Conservation (phyloP, 768 basidiomycete genomes). For the Tephrocybe rancida region DNA sequence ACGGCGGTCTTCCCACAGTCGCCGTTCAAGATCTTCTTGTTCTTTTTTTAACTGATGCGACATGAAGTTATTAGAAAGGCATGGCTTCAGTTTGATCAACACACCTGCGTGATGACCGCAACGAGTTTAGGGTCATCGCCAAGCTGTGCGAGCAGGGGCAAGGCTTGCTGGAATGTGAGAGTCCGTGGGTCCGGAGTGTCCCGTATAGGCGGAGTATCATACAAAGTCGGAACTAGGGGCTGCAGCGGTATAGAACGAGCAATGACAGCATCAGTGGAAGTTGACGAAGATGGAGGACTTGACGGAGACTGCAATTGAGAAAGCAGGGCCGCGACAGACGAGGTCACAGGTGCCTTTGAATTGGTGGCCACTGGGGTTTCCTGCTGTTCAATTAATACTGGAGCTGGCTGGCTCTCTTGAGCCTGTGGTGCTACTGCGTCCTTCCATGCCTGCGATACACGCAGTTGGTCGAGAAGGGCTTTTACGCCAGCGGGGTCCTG, state of each 20-base stretch:
- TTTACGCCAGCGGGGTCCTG: constrained; percentile 71
- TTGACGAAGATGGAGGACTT: background rate
- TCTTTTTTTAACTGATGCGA: constrained; percentile 63
- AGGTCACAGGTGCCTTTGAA: constrained; percentile 10
- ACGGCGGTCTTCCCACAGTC: constrained; percentile 68
- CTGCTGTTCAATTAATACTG: constrained; percentile 1
- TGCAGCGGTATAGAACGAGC: background rate
- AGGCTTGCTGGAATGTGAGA: constrained; percentile 68
- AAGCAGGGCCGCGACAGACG: constrained; percentile 61
- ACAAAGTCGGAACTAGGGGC: constrained; percentile 4
- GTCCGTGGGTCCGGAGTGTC: constrained; percentile 44
- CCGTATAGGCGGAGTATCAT: background rate
- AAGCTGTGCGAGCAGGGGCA: constrained; percentile 65
- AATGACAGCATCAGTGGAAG: background rate
- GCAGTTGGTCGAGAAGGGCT: constrained; percentile 71
- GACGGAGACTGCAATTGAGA: constrained; percentile 54
- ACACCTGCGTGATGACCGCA: constrained; percentile 52
- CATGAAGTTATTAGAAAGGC: background rate
- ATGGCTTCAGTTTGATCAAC: background rate
- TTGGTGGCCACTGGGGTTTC: background rate
- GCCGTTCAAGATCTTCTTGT: constrained; percentile 69
- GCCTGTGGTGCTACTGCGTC: constrained; percentile 30
- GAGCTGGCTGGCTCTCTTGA: constrained; percentile 7
- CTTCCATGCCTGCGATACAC: constrained; percentile 72
- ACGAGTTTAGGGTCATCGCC: constrained; percentile 56